These are phyloP conservation scores for Paxillus rubicundulus DNA, from an alignment of 768 basidiomycete species.

Conservation along the genomic window DNA sequence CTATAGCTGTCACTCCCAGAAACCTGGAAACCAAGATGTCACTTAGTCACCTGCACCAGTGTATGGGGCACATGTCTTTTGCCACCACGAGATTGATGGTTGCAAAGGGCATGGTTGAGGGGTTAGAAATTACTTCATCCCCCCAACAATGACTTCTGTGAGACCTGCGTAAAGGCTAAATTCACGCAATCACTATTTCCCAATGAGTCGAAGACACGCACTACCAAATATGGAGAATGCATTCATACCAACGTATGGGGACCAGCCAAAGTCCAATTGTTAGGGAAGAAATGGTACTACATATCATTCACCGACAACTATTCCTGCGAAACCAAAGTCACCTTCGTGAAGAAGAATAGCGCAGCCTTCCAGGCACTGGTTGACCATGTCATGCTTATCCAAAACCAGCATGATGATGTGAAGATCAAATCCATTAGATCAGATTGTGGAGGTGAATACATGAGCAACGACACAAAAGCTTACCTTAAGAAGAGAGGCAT, in stretches of 20 bases:
- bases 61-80: conserved; percentile 3
- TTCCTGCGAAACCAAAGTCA: conserved; percentile 23
- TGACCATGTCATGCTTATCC: conserved; percentile 24
- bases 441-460: conserved; percentile 29
- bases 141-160: not conserved
- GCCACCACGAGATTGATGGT: not conserved
- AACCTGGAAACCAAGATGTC: not conserved
- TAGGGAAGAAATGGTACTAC: conserved; percentile 31
- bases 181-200: not conserved
- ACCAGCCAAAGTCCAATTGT: conserved; percentile 18
- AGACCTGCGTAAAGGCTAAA: conserved; percentile 4
- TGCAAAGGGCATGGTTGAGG: not conserved
- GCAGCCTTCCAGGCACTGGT: conserved; percentile 12
- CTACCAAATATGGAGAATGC: conserved; percentile 7
- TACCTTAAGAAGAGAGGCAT: conserved; percentile 21
- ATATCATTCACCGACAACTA: conserved; percentile 37
- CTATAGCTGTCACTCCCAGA: not conserved
- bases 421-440: conserved; percentile 18
- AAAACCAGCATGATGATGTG: conserved; percentile 22
- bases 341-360: conserved; percentile 30
- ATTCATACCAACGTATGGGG: conserved; percentile 34
- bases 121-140: not conserved
- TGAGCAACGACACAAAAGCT: conserved; percentile 13
- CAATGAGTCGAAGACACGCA: not conserved
- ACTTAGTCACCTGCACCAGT: not conserved